These are phyloP conservation scores for Linum tenue DNA, from an alignment of 345 rosid species.

Conservation along the genomic window DNA sequence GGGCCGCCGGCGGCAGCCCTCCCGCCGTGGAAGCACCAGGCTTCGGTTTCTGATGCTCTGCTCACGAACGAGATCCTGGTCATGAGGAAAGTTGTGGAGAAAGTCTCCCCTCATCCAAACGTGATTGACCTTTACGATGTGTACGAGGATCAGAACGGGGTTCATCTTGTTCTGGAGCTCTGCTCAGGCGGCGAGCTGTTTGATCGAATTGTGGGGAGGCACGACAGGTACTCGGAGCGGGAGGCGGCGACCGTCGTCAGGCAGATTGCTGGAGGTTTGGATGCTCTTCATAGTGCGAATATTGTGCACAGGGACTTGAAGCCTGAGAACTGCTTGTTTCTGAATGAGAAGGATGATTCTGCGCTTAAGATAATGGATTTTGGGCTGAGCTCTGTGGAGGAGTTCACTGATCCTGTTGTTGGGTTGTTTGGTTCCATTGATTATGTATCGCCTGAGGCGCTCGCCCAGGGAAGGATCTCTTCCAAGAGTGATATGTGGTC, in stretches of 20 bases:
- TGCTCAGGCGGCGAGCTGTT: constrained; percentile 57
- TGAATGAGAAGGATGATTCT: constrained; percentile 35
- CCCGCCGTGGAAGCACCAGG: constrained; percentile 35
- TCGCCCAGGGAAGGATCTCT: constrained; percentile 44
- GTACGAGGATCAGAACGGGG: constrained; percentile 51
- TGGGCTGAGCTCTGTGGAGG: constrained; percentile 60
- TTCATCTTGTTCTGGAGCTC: constrained; percentile 53
- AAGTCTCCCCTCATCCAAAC: constrained; percentile 52
- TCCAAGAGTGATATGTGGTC: constrained; percentile 60
- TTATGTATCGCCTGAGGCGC: constrained; percentile 63
- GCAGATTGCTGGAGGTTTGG: constrained; percentile 49
- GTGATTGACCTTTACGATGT: constrained; percentile 53
- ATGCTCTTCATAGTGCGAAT: constrained; percentile 38
- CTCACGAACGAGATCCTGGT: constrained; percentile 57
- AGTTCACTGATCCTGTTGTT: constrained; percentile 52
- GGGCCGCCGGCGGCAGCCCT: constrained; percentile 8
- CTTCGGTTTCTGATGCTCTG: constrained; percentile 45
- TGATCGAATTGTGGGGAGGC: constrained; percentile 40
- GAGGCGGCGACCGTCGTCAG: constrained; percentile 44
- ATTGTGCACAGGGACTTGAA: constrained; percentile 62
- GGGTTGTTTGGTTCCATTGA: constrained; percentile 64
- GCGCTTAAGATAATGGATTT: constrained; percentile 66
- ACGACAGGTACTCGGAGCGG: constrained; percentile 31
- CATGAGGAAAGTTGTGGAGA: constrained; percentile 53
- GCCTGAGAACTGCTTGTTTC: constrained; percentile 59